Percentiles rank a stretch among this genome's conserved stretches.
phyloP scores from a whole-genome alignment of 352 stramenopile genomes.

The Halophytophthora polymorphica region DNA sequence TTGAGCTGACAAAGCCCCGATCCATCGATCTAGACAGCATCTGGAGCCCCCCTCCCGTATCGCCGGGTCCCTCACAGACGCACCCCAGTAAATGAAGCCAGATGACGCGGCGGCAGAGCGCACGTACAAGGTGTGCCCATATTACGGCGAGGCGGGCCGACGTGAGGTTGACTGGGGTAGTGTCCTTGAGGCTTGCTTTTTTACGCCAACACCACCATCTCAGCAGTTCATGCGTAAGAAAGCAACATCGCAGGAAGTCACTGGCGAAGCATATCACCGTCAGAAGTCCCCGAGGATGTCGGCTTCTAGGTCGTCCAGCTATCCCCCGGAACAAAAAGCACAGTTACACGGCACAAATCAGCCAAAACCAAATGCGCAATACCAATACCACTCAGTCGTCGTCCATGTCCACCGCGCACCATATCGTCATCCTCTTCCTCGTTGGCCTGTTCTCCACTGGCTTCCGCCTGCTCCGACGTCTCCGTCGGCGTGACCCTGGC shows the following conservation, averaged over 20 bases:
- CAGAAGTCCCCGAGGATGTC: constrained; percentile 69
- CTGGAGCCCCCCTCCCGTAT: no score
- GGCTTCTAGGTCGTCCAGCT: constrained; percentile 77
- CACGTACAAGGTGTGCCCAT: no score
- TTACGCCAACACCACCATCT: constrained; percentile 3
- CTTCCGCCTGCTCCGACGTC: background rate
- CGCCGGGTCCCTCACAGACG: no score
- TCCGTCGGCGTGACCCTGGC: constrained; percentile 8
- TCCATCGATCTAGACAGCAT: no score
- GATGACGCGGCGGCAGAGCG: no score
- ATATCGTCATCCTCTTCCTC: constrained; percentile 17
- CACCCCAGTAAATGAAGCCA: no score
- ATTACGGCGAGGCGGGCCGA: no score
- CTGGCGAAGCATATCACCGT: constrained; percentile 3
- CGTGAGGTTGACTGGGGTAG: no score
- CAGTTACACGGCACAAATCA: background rate
- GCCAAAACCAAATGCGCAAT: background rate
- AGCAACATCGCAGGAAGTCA: background rate
- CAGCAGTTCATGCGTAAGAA: background rate
- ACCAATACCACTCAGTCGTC: constrained; percentile 17
- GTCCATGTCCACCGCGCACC: constrained; percentile 36
- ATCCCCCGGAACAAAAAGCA: constrained; percentile 2
- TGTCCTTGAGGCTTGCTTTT: constrained; percentile 1
- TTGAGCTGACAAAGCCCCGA: no score
- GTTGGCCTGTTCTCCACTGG: constrained; percentile 1